Base-by-base conservation (phyloP, 768 basidiomycete genomes). In the Boletus subcaerulescens region DNA sequence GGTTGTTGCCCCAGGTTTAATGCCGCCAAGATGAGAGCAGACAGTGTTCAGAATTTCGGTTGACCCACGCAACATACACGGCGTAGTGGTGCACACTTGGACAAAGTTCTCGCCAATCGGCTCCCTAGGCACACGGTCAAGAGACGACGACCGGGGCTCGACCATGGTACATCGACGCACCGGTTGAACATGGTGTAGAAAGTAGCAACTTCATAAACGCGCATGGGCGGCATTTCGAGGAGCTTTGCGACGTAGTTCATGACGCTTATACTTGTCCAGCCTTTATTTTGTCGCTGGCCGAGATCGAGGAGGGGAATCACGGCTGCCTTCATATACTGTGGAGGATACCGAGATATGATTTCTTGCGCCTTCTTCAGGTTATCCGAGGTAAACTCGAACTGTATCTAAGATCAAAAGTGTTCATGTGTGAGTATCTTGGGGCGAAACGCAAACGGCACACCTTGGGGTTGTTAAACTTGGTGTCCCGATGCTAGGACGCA, bases 101-200 rank as follows among this genome's bases (percentile, higher is more conserved):
- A 99, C 87, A 66, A 98, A 98, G 71, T 98, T 80, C 63, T 89
- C 76, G 26, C 93, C 95, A 51, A 98, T 92, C 6, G 95, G 96
- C 73, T 97, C 94, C 50, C 93, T 94, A 56, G 47, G 50, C 14
- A 41, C 14, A 52, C 8, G 49, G 13, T 57, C 40, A 44, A 42
- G 7, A 20, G 7, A 18, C 29, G 35, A 45, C 20, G 36, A 45
- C 47, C 42, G 40, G 40, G 17, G 13, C 29, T 15, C 13, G 36
- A 43, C 33, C 13, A 20, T 40, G 31, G 26, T 17, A 36, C 36
- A 55, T 50, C 24, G n/a, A 59, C 82, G 65, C 55, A 92, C 92
- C 95, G 84, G 78, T 98, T 99, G 81, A 98, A 98, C 96, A 99
- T 98, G 63, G 97, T 99, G 74, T 99, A 99, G 77, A 99, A 99